A percentile compares a stretch with the other conserved stretches of the same genome.
Conservation (phyloP, 192 early-diverging fungal species). For the Coemansia sp. region DNA sequence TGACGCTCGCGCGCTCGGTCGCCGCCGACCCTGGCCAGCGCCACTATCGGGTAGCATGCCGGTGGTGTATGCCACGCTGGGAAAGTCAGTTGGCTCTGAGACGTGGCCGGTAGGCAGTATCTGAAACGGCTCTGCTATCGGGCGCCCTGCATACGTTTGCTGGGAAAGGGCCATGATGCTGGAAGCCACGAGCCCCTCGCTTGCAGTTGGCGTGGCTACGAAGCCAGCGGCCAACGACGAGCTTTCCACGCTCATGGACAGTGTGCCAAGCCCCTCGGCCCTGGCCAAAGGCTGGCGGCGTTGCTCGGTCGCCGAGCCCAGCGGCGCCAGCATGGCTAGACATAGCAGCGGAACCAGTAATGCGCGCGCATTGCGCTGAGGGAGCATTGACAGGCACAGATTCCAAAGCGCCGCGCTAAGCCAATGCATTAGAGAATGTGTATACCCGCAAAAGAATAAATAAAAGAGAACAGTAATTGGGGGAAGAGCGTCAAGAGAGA, state of each 20-base stretch:
- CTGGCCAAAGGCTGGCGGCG: background rate
- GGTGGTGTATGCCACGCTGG: background rate
- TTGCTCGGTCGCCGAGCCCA: slow-evolving; percentile 12
- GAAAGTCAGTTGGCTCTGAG: background rate
- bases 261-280: background rate
- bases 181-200: background rate
- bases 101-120: background rate
- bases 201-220: background rate
- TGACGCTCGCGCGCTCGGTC: background rate
- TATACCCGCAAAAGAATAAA: background rate
- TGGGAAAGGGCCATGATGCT: slow-evolving; percentile 10
- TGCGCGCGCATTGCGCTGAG: slow-evolving; percentile 48
- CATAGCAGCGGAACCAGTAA: slow-evolving; percentile 48
- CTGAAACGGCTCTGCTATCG: background rate
- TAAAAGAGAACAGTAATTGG: background rate
- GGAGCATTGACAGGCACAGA: slow-evolving; percentile 52
- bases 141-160: background rate
- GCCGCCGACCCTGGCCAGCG: background rate
- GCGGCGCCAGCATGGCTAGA: slow-evolving; percentile 32
- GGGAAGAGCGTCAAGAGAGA: background rate
- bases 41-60: background rate
- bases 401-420: slow-evolving; percentile 42
- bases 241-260: background rate
- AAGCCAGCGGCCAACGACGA: background rate
- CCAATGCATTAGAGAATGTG: slow-evolving; percentile 35